These are phyloP conservation scores for Lycium barbarum DNA, from an alignment of 257 asterid genomes.

Conservation along the genomic window DNA sequence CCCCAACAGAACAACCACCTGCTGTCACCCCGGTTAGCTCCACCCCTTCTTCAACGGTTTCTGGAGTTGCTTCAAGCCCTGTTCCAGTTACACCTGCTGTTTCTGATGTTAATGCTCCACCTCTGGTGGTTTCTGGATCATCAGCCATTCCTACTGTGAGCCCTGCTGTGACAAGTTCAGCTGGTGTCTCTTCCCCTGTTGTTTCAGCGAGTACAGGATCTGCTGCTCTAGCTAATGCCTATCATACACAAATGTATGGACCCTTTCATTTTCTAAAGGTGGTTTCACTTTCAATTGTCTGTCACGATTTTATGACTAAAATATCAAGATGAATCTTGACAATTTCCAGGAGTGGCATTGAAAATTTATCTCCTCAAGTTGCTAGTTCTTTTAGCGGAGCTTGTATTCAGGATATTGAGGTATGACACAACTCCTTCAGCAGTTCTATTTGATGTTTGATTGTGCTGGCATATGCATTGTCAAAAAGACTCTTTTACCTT, in stretches of 20 bases:
- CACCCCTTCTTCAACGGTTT: slow-evolving; percentile 45
- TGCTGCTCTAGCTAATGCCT: slow-evolving; percentile 43
- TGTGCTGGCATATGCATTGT: slow-evolving; percentile 19
- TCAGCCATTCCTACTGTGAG: slow-evolving; percentile 52
- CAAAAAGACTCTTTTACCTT: slow-evolving; percentile 8
- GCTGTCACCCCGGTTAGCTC: slow-evolving; percentile 52
- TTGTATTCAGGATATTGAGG: slow-evolving; percentile 74
- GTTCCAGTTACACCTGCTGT: slow-evolving; percentile 56
- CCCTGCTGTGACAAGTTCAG: slow-evolving; percentile 46
- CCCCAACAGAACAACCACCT: slow-evolving; percentile 57
- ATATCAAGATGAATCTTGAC: background rate
- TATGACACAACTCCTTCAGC: slow-evolving; percentile 36
- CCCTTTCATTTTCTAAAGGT: slow-evolving; percentile 21
- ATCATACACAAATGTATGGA: slow-evolving; percentile 47
- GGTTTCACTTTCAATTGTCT: background rate
- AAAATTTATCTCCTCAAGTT: slow-evolving; percentile 51
- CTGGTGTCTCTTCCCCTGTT: slow-evolving; percentile 60
- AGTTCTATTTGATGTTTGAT: slow-evolving; percentile 32
- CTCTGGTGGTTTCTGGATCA: slow-evolving; percentile 58
- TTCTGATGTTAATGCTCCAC: slow-evolving; percentile 57
- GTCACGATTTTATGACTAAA: background rate
- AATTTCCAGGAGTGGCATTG: slow-evolving; percentile 51
- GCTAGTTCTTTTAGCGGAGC: slow-evolving; percentile 62
- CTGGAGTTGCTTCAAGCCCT: slow-evolving; percentile 63
- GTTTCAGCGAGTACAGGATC: slow-evolving; percentile 49